Conservation (phyloP, 2,329 filamentous ascomycete species). For the Pseudophaeomoniella oleicola region DNA sequence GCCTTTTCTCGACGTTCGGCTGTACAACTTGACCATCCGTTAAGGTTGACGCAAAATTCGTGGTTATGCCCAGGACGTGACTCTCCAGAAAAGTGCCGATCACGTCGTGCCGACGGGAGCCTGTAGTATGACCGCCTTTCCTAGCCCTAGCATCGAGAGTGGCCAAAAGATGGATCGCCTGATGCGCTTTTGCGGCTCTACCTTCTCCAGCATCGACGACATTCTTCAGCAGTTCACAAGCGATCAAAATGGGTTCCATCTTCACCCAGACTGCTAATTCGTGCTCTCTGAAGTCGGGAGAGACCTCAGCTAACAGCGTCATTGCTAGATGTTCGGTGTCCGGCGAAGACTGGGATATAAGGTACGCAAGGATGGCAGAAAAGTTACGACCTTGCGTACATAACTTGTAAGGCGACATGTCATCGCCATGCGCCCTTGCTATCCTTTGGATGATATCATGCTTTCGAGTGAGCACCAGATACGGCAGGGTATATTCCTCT, state of each 20-base stretch:
- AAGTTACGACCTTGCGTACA: slow-evolving; percentile 43
- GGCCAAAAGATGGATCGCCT: slow-evolving; percentile 35
- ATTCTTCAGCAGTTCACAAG: slow-evolving; percentile 68
- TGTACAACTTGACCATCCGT: slow-evolving; percentile 51
- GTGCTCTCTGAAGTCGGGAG: slow-evolving; percentile 52
- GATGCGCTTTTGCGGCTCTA: slow-evolving; percentile 41
- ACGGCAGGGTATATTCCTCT: slow-evolving; percentile 71
- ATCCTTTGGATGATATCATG: slow-evolving; percentile 68
- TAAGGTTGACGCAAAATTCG: slow-evolving; percentile 62
- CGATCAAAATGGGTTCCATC: slow-evolving; percentile 59
- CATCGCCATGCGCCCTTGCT: slow-evolving; percentile 48
- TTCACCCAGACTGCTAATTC: slow-evolving; percentile 56
- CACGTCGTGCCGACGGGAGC: slow-evolving; percentile 37
- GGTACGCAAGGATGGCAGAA: slow-evolving; percentile 41
- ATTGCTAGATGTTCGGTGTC: slow-evolving; percentile 56
- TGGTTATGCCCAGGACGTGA: slow-evolving; percentile 76
- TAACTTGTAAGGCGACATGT: slow-evolving; percentile 43
- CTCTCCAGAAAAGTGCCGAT: slow-evolving; percentile 65
- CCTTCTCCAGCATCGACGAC: slow-evolving; percentile 52
- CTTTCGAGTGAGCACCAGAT: slow-evolving; percentile 66
- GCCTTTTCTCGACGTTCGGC: slow-evolving; percentile 52
- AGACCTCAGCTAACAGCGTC: slow-evolving; percentile 52
- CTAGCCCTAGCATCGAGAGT: slow-evolving; percentile 32
- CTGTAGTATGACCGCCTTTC: slow-evolving; percentile 28
- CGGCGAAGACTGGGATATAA: slow-evolving; percentile 45